These are phyloP conservation scores for Arthrobotrys iridis DNA, from an alignment of 2,329 filamentous ascomycete species.

Conservation along the genomic window DNA sequence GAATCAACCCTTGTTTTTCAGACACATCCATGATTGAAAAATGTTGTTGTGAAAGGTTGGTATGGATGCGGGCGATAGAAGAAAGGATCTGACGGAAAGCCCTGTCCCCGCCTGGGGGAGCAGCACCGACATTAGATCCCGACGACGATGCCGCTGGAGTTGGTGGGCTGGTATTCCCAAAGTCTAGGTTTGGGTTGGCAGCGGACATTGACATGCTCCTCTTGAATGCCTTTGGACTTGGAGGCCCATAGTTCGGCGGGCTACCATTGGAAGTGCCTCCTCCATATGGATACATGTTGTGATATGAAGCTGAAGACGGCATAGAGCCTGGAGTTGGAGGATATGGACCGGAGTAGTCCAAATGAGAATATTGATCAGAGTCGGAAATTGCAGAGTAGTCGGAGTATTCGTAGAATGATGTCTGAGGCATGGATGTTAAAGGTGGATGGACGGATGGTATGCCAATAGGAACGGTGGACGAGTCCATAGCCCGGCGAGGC, in stretches of 20 bases:
- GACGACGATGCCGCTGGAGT: constrained; percentile 49
- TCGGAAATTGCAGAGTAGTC: constrained; percentile 49
- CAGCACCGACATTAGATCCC: constrained; percentile 38
- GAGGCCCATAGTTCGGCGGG: constrained; percentile 49
- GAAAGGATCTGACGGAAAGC: constrained; percentile 50
- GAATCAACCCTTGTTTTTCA: constrained; percentile 52
- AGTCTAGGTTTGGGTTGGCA: constrained; percentile 45
- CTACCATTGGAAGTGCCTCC: constrained; percentile 50
- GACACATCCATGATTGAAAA: constrained; percentile 51
- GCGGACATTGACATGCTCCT: constrained; percentile 54
- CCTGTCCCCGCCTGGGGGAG: constrained; percentile 43
- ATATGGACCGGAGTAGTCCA: constrained; percentile 43
- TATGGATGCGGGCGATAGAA: constrained; percentile 51
- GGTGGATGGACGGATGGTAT: constrained; percentile 49
- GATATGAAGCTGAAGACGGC: constrained; percentile 51
- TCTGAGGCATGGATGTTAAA: constrained; percentile 49
- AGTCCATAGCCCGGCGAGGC: constrained; percentile 52
- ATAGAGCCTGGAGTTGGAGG: constrained; percentile 49
- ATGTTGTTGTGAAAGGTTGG: constrained; percentile 52
- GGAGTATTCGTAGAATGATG: constrained; percentile 53
- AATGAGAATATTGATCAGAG: constrained; percentile 48
- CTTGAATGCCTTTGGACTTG: constrained; percentile 51
- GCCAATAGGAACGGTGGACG: constrained; percentile 52
- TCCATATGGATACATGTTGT: constrained; percentile 54
- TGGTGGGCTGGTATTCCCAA: constrained; percentile 53